A percentile compares a stretch with the other conserved stretches of the same genome.
These are phyloP conservation scores for Eimeria acervulina DNA, from an alignment of 169 alveolate genomes.

Conservation along the genomic window DNA sequence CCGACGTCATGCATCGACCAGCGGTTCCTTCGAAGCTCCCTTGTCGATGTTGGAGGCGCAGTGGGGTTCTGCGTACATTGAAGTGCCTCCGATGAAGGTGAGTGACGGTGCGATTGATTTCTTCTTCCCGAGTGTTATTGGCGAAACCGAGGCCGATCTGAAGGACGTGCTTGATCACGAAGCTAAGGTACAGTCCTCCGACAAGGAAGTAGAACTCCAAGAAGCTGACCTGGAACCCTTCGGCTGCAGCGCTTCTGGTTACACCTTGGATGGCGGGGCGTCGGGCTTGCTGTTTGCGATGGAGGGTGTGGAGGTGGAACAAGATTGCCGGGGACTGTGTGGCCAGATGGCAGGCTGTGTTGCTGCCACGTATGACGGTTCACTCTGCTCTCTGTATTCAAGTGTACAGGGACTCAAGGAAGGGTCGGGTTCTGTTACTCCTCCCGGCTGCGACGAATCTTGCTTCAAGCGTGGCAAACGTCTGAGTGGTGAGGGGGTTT, in stretches of 20 bases:
- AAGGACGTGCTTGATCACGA: not conserved
- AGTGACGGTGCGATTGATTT: not conserved
- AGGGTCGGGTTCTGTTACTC: not conserved
- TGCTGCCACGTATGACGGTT: not conserved
- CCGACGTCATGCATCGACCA: not conserved
- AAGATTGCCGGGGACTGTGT: not conserved
- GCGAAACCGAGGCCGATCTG: not conserved
- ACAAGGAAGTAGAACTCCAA: not conserved
- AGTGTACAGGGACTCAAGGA: not conserved
- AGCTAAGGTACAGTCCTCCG: not conserved
- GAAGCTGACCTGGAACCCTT: not conserved
- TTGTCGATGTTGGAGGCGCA: conserved; percentile 16
- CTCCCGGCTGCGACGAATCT: not conserved
- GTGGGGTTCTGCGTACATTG: conserved; percentile 28
- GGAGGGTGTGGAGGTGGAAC: not conserved
- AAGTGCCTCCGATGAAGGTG: not conserved
- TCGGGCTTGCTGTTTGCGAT: not conserved
- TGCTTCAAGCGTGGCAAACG: not conserved
- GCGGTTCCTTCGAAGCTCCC: not conserved
- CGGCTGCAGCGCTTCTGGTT: no score
- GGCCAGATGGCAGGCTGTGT: not conserved
- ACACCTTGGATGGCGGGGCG: not conserved
- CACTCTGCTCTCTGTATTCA: not conserved
- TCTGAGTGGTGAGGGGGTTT: not conserved
- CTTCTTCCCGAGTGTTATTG: not conserved